Evolutionary conservation across 1,284 basidiomycete species (phyloP), one percentile per base, ranked within the genome.

Genomic region (Leccinum subspadiceum): DNA sequence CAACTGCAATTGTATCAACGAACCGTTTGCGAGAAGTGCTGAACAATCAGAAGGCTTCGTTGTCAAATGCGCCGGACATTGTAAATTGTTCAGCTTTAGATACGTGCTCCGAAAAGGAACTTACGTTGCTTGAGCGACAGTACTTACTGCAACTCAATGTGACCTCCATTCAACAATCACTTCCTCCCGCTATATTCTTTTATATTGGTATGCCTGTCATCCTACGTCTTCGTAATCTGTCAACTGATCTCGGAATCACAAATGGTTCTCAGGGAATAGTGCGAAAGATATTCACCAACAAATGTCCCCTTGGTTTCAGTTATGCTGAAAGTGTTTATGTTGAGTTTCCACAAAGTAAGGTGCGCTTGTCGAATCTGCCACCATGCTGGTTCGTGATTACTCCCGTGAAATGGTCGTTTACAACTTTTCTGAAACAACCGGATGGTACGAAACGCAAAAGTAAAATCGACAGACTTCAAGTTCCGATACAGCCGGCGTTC

Each of bases 151-250:
- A 35, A 5, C 20, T 53, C 5, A 57, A 54, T 31, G 3, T 55
- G 3, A 4, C 20, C 1, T 54, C 60, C 1, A 5, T 15, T 1
- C n/a, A 10, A 17, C n/a, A 54, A 8, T 33, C 55, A 7, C 49
- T 62, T 1, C 66, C 66, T 20, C 59, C 66, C 1, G 59, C 55
- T 41, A 35, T 73, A n/a, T 53, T 60, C 0, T 20, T 72, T 1
- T 71, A 64, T 59, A 56, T 55, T 15, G 68, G 72, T 0, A 75
- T 75, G 71, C 71, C 72, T 4, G 66, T 75, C 1, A 68, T 73
- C n/a, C 37, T 76, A 0, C 31, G 59, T 1, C 12, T 13, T 0
- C 31, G 53, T 2, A 76, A 76, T 46, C 20, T 75, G 2, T 73
- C 67, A 1, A 72, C 70, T 1, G 70, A 74, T 5, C 60, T 76